Conservation (phyloP, 179 eudicot species). For the Spinacia oleracea region DNA sequence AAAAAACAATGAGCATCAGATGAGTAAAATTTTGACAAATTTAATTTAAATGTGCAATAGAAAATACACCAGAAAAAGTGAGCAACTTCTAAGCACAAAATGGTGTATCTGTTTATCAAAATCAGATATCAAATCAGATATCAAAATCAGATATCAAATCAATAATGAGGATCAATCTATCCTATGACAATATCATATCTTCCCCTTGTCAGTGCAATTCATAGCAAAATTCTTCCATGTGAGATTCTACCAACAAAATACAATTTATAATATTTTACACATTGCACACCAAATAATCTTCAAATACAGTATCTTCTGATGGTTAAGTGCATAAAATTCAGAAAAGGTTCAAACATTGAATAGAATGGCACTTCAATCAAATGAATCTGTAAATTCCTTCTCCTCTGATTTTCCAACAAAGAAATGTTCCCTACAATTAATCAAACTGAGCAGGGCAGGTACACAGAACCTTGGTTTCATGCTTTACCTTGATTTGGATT, state of each 20-base stretch:
- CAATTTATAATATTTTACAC: neutral
- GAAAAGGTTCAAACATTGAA: neutral
- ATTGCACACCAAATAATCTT: neutral
- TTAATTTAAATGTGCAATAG: neutral
- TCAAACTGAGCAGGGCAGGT: neutral
- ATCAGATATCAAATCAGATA: neutral
- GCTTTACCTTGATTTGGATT: conserved; percentile 5
- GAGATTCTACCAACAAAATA: neutral
- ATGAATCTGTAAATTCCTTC: neutral
- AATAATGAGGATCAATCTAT: neutral
- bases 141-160: neutral
- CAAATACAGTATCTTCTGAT: neutral
- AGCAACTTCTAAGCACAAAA: conserved; percentile 1
- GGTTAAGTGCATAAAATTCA: neutral
- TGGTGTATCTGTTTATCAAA: neutral
- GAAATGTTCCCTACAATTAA: neutral
- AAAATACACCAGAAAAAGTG: conserved; percentile 2
- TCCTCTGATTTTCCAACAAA: neutral
- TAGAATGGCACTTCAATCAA: neutral
- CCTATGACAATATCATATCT: neutral
- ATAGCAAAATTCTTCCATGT: neutral
- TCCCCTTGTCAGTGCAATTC: conserved; percentile 5
- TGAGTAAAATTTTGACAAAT: neutral
- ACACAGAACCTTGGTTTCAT: conserved; percentile 4
- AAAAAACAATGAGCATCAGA: no score